Base-by-base conservation (phyloP, 768 basidiomycete species). In the Solioccasus polychromus region DNA sequence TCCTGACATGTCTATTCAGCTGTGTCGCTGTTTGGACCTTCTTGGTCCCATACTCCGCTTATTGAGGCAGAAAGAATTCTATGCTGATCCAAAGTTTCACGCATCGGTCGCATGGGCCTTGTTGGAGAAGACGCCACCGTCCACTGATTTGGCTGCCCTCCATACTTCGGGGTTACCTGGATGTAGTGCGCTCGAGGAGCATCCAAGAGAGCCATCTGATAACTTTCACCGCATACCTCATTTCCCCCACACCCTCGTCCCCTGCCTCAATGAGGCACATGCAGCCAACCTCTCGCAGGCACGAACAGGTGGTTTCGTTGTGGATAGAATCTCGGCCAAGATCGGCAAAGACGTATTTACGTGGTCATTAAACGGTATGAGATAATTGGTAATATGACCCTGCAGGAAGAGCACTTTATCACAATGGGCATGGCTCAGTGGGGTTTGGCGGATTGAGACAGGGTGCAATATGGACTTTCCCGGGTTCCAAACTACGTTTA, bases 61-160 rank as follows among this genome's bases (percentile, higher is more conserved):
- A 3, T 69, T 90, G 26, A 82, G 84, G 42, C 86, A 94, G 53
- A 82, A 84, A 52, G 75, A 78, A 45, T 96, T 90, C 66, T 95
- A 97, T 67, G 58, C 70, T 26, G 69, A 79, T 24, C 92, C 94
- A 17, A 79, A 83, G 35, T 96, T 93, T 58, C 94, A 97, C 60
- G 77, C 87, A 11, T 94, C 92, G 2, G 81, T 96, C 44, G 91
- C 83, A 9, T 96, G 94, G 93, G 81, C 83, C 12, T 72, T 92
- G 35, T 76, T 91, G 39, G 71, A 78, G 26, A 50, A 50, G 32
- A 15, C 44, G 25, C 35, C 51, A 8, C 25, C 50, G 3, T 32
- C 42, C 5, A 35, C 42, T 28, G 23, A 48, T 35, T 32, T 29
- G 29, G 44, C 38, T n/a, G 50, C 48, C 17, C 32, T 46, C 40